These are phyloP conservation scores for Scortechinia acanthostroma DNA, from an alignment of 2,329 filamentous ascomycete species.

Conservation along the genomic window DNA sequence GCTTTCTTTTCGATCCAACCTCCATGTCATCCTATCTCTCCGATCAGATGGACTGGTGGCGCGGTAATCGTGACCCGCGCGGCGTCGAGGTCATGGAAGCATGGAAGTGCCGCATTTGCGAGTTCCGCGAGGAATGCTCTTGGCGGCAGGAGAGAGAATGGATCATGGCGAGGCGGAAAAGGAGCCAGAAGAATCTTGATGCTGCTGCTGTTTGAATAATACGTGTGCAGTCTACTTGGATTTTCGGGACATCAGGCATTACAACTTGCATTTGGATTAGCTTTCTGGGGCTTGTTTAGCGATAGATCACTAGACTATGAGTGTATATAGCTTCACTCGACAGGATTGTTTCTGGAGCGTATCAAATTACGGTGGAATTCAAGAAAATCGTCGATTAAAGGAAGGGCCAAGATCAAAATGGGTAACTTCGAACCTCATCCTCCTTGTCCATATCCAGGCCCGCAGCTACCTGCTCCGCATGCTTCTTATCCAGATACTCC, in stretches of 20 bases:
- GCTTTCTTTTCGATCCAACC: background rate
- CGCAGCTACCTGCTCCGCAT: constrained; percentile 63
- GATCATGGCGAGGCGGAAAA: background rate
- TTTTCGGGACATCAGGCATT: background rate
- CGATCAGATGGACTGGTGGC: background rate
- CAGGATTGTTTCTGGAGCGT: too few relatives aligned
- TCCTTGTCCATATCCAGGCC: constrained; percentile 58
- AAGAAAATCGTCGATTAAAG: too few relatives aligned
- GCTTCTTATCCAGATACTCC: constrained; percentile 69
- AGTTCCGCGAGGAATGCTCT: background rate
- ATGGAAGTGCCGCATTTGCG: constrained; percentile 1
- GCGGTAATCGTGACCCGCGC: background rate
- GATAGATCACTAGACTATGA: too few relatives aligned
- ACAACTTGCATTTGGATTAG: background rate
- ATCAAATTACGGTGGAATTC: too few relatives aligned
- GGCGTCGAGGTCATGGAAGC: constrained; percentile 1
- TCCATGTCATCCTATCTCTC: background rate
- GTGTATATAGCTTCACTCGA: too few relatives aligned
- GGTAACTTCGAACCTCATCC: constrained; percentile 54
- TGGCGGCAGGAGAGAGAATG: background rate
- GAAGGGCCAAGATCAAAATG: constrained; percentile 42
- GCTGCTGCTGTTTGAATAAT: background rate
- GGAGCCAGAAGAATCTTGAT: background rate
- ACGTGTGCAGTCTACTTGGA: too few relatives aligned
- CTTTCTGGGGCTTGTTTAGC: background rate